A percentile compares a stretch with the other conserved stretches of the same genome.
Evolutionary conservation across 768 basidiomycete genomes (phyloP).

Genomic region (Naganishia antarctica): DNA sequence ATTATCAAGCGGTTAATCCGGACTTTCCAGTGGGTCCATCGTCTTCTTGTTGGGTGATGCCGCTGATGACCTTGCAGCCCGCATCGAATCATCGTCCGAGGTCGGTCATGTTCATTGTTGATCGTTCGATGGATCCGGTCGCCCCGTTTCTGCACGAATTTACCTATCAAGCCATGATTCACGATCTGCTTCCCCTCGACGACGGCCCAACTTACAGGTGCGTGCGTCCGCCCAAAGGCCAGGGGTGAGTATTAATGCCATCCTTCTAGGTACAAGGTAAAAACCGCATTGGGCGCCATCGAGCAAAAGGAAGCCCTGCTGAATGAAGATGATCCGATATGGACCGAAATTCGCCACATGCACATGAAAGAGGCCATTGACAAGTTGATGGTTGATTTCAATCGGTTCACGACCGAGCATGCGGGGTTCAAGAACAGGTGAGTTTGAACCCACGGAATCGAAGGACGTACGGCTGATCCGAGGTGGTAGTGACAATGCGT

Average conservation of each 20-base stretch:
- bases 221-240: conserved; percentile 50
- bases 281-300: conserved; percentile 71
- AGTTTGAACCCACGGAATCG: conserved; percentile 36
- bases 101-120: conserved; percentile 81
- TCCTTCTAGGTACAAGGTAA: conserved; percentile 93
- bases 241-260: no score
- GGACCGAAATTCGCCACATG: conserved; percentile 89
- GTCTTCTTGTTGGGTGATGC: background rate
- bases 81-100: conserved; percentile 55
- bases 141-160: conserved; percentile 94
- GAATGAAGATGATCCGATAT: conserved; percentile 81
- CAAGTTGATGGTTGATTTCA: conserved; percentile 93
- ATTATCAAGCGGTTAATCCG: conserved; percentile 75
- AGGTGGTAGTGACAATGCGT: conserved; percentile 3
- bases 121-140: conserved; percentile 89
- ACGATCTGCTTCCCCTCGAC: conserved; percentile 83
- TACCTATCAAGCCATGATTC: conserved; percentile 98
- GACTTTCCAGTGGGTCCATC: conserved; percentile 67
- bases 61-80: conserved; percentile 6
- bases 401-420: conserved; percentile 86
- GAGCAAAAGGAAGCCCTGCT: conserved; percentile 84
- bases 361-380: conserved; percentile 99
- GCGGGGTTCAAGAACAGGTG: conserved; percentile 83
- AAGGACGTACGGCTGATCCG: conserved; percentile 2
- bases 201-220: conserved; percentile 82